A percentile compares a stretch with the other conserved stretches of the same genome.
Conservation (phyloP, 208 protist species). For the Acanthamoeba sp. region DNA sequence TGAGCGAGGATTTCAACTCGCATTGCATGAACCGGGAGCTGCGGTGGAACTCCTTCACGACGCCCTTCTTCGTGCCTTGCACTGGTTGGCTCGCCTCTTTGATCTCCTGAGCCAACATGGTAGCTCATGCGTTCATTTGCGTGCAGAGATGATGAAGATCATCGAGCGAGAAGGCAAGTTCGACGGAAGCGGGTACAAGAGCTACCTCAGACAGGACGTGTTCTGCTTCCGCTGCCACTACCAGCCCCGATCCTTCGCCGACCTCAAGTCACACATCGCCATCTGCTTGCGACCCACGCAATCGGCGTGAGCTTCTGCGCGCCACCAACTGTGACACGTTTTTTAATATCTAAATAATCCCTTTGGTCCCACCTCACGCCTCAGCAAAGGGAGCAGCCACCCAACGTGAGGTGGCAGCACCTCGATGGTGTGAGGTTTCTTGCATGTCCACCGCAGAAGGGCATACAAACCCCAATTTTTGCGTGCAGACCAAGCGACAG, state of each 20-base stretch:
- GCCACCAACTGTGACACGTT: background rate
- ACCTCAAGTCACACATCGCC: constrained; percentile 16
- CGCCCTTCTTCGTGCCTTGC: constrained; percentile 26
- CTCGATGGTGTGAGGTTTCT: no score
- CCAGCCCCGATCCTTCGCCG: background rate
- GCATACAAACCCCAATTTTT: no score
- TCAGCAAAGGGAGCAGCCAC: no score
- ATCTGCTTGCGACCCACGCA: background rate
- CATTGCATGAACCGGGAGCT: constrained; percentile 33
- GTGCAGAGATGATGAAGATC: constrained; percentile 43
- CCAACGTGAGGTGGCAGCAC: no score
- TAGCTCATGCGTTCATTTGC: no score
- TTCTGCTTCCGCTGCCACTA: constrained; percentile 13
- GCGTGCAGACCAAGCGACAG: background rate
- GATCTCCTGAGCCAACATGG: no score
- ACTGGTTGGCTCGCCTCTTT: background rate
- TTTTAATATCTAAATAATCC: no score
- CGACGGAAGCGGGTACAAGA: background rate
- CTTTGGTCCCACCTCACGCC: no score
- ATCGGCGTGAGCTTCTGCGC: no score
- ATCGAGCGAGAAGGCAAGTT: constrained; percentile 53
- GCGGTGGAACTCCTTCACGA: constrained; percentile 68
- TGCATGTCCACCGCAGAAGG: no score
- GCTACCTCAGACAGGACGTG: constrained; percentile 28
- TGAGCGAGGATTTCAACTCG: constrained; percentile 49